A percentile compares a stretch with the other conserved stretches of the same genome.
Evolutionary conservation across 1,139 yeast species (phyloP).

Genomic region (Geotrichum europaeum): DNA sequence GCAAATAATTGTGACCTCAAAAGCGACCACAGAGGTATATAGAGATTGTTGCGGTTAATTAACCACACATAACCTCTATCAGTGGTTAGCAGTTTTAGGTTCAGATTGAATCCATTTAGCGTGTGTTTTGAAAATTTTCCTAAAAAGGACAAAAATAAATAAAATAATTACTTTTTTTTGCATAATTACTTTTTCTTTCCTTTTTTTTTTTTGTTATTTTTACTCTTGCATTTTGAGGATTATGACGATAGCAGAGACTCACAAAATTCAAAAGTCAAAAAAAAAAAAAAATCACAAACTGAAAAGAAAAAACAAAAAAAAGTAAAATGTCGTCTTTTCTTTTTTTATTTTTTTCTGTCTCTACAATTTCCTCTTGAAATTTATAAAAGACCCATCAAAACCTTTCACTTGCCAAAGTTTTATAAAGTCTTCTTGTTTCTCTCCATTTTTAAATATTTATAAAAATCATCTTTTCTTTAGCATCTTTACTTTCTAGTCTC

Average conservation of each 20-base stretch:
- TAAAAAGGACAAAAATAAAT: neutral
- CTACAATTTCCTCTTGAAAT: neutral
- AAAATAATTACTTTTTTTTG: neutral
- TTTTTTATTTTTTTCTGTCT: neutral
- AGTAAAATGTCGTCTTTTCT: neutral
- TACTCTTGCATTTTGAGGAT: neutral
- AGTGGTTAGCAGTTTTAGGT: neutral
- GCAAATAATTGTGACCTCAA: neutral
- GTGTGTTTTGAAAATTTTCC: neutral
- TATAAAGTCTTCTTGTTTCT: neutral
- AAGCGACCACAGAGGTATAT: neutral
- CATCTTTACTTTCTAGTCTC: neutral
- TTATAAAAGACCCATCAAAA: neutral
- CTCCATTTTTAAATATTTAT: neutral
- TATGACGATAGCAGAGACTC: neutral
- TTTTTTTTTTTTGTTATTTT: constrained; percentile 3
- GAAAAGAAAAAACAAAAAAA: neutral
- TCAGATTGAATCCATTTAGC: neutral
- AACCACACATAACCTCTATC: neutral
- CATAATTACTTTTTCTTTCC: constrained; percentile 1
- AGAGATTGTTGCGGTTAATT: neutral
- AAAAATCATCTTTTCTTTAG: neutral
- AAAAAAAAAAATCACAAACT: neutral
- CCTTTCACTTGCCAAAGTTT: neutral
- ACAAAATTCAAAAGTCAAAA: neutral